Conservation (phyloP, 31 red algal genomes). For the Asparagopsis taxiformis region DNA sequence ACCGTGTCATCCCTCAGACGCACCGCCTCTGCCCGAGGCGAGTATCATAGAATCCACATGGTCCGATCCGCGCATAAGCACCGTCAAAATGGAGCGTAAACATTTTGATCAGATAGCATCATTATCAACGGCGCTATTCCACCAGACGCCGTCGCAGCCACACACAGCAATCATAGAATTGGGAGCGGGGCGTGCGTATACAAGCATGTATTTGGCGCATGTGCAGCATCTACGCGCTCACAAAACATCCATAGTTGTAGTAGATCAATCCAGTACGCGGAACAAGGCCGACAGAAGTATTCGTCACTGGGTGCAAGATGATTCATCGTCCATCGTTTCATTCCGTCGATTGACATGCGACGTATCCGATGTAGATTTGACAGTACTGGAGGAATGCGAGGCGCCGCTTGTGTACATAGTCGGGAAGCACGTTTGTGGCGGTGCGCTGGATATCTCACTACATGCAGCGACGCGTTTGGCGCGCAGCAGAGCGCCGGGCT, state of each 20-base stretch:
- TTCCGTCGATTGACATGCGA: slow-evolving; percentile 20
- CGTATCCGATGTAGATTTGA: slow-evolving; percentile 13
- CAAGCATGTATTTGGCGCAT: slow-evolving; percentile 18
- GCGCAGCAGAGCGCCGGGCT: neutral
- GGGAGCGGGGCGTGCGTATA: slow-evolving; percentile 51
- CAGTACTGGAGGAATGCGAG: neutral
- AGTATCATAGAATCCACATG: neutral
- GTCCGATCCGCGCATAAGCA: slow-evolving; percentile 23
- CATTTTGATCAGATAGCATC: slow-evolving; percentile 38
- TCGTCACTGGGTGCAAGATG: neutral
- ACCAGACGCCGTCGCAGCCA: neutral
- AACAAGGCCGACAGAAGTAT: slow-evolving; percentile 23
- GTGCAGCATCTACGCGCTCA: neutral
- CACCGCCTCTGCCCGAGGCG: neutral
- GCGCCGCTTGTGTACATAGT: slow-evolving; percentile 10
- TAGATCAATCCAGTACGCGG: slow-evolving; percentile 19
- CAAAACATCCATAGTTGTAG: neutral
- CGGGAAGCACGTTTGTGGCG: slow-evolving; percentile 62
- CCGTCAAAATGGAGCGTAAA: slow-evolving; percentile 21
- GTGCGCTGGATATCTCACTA: slow-evolving; percentile 23
- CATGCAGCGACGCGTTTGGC: slow-evolving; percentile 6
- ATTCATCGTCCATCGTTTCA: neutral
- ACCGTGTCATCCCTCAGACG: neutral
- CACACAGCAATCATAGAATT: slow-evolving; percentile 24
- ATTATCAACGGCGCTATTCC: slow-evolving; percentile 3